Evolutionary conservation across 768 basidiomycete genomes (phyloP).

Genomic region (Mycena kentingensis): DNA sequence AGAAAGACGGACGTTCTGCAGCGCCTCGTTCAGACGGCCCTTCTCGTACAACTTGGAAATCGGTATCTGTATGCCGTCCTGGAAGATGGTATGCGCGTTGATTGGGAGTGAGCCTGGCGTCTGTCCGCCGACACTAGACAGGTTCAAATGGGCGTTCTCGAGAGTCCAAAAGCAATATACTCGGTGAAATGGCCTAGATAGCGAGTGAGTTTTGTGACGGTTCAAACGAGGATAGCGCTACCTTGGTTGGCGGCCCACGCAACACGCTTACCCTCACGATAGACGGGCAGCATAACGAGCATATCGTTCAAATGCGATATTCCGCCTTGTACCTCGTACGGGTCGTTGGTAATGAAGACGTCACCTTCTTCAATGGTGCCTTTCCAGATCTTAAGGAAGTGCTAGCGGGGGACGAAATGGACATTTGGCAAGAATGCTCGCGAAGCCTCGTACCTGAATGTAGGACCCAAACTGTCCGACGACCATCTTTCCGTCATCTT

Average conservation of each 20-base stretch:
- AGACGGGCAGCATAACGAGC: conserved; percentile 31
- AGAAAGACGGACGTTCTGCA: conserved; percentile 23
- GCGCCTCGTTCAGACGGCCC: conserved; percentile 28
- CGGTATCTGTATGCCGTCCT: conserved; percentile 34
- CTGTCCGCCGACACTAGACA: conserved; percentile 17
- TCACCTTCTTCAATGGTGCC: conserved; percentile 33
- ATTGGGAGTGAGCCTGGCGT: conserved; percentile 19
- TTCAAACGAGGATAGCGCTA: not conserved
- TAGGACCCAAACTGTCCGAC: conserved; percentile 35
- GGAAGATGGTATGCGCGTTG: conserved; percentile 24
- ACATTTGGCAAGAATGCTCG: not conserved
- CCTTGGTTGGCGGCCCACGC: conserved; percentile 33
- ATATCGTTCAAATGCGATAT: conserved; percentile 36
- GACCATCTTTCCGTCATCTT: conserved; percentile 31
- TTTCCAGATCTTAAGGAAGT: conserved; percentile 30
- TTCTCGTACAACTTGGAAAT: conserved; percentile 30
- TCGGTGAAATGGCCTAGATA: conserved; percentile 30
- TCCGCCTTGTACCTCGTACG: conserved; percentile 29
- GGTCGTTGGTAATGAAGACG: conserved; percentile 33
- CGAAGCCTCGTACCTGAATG: conserved; percentile 26
- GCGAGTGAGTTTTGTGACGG: not conserved
- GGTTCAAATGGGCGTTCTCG: not conserved
- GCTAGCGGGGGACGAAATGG: conserved; percentile 10
- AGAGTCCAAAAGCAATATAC: not conserved
- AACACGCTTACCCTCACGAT: conserved; percentile 29